phyloP scores from a whole-genome alignment of 495 filamentous ascomycete species.

The Podospora tetraspora region DNA sequence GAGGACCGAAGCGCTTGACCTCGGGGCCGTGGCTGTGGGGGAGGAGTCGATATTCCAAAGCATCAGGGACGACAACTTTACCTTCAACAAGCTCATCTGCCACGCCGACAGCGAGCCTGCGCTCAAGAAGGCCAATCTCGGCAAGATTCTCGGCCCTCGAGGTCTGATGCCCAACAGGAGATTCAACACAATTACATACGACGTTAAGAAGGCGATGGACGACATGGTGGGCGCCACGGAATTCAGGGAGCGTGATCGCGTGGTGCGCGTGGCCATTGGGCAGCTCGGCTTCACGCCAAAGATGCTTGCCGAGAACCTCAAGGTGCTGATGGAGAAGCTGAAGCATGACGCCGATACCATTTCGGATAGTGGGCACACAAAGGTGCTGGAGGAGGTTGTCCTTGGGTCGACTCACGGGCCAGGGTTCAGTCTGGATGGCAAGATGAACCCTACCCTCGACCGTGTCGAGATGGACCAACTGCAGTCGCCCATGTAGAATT shows the following conservation, averaged over 20 bases:
- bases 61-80: conserved; percentile 65
- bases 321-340: conserved; percentile 64
- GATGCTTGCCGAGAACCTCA: conserved; percentile 79
- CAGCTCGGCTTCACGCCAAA: conserved; percentile 87
- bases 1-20: conserved; percentile 61
- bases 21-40: conserved; percentile 76
- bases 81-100: conserved; percentile 86
- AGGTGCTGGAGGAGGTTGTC: conserved; percentile 90
- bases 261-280: conserved; percentile 81
- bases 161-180: conserved; percentile 90
- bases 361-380: conserved; percentile 60
- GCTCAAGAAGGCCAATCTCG: conserved; percentile 72
- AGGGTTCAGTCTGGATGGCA: conserved; percentile 79
- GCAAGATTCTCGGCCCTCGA: conserved; percentile 75
- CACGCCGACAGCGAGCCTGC: conserved; percentile 67
- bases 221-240: conserved; percentile 77
- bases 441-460: conserved; percentile 58
- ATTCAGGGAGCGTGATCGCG: conserved; percentile 80
- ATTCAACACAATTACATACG: conserved; percentile 77
- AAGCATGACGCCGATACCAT: conserved; percentile 69
- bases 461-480: conserved; percentile 48
- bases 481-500: conserved; percentile 42
- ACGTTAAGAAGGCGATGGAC: conserved; percentile 62
- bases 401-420: conserved; percentile 81
- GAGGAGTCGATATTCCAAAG: conserved; percentile 78